Conservation (phyloP, 1,139 yeast species). For the Ogataea hybrid region DNA sequence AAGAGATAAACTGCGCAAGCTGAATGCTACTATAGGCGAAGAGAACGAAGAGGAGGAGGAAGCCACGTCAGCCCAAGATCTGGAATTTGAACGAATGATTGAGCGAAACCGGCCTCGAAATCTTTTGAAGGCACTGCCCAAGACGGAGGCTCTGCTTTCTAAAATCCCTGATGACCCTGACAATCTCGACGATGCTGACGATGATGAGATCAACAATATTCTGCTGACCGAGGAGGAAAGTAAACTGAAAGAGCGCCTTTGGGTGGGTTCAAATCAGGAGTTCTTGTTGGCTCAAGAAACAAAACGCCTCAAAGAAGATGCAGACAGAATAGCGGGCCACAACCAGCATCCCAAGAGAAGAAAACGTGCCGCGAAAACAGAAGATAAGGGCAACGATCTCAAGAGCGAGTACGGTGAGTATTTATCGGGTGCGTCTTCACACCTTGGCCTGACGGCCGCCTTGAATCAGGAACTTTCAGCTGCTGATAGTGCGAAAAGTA, state of each 20-base stretch:
- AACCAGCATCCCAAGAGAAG: constrained; percentile 50
- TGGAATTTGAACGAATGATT: constrained; percentile 27
- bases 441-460: constrained; percentile 40
- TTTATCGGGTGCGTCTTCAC: constrained; percentile 22
- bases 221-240: constrained; percentile 68
- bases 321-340: constrained; percentile 80
- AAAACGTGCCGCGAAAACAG: constrained; percentile 21
- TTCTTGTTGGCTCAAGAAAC: constrained; percentile 82
- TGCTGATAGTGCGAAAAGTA: constrained; percentile 71
- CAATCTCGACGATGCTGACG: constrained; percentile 74
- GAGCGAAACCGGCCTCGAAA: constrained; percentile 52
- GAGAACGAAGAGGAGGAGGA: constrained; percentile 13
- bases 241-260: constrained; percentile 67
- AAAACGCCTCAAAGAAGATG: constrained; percentile 78
- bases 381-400: constrained; percentile 8
- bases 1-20: constrained; percentile 28
- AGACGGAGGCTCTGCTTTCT: constrained; percentile 49
- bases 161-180: constrained; percentile 60
- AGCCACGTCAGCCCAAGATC: constrained; percentile 25
- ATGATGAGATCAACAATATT: constrained; percentile 64
- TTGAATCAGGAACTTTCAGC: constrained; percentile 53
- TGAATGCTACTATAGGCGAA: constrained; percentile 22
- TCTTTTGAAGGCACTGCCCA: constrained; percentile 48
- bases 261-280: constrained; percentile 89
- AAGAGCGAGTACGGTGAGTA: constrained; percentile 24